Evolutionary conservation across 1,139 yeast genomes (phyloP).

Genomic region (Suhomyces panamericanus): DNA sequence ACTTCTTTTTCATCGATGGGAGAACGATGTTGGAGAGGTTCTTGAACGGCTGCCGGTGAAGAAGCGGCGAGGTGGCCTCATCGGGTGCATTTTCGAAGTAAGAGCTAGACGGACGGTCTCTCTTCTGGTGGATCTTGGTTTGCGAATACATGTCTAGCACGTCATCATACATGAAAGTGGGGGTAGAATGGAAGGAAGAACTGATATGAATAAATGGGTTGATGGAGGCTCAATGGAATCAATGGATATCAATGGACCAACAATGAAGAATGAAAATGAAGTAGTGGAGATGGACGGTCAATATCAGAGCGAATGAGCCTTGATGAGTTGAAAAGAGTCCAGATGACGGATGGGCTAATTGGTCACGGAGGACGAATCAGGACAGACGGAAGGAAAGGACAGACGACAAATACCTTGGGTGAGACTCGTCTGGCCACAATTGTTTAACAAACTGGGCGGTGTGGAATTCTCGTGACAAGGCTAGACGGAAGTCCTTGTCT

Average conservation of each 20-base stretch:
- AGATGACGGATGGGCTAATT: too few species aligned
- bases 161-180: constrained; percentile 1
- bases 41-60: constrained; percentile 27
- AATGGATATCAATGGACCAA: not conserved
- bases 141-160: constrained; percentile 6
- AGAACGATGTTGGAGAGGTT: constrained; percentile 29
- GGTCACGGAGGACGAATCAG: too few species aligned
- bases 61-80: constrained; percentile 20
- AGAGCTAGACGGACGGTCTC: constrained; percentile 32
- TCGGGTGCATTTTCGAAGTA: constrained; percentile 36
- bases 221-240: not conserved
- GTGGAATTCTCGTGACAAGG: too few species aligned
- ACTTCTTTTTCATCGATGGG: constrained; percentile 24
- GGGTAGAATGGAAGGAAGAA: not conserved
- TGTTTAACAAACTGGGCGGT: too few species aligned
- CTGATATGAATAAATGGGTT: not conserved
- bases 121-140: constrained; percentile 14
- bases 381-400: too few species aligned
- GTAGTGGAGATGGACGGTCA: not conserved
- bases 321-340: too few species aligned
- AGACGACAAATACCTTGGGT: too few species aligned
- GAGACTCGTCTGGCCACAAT: too few species aligned
- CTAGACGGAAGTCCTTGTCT: too few species aligned
- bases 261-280: not conserved
- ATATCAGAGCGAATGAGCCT: too few species aligned